Conservation (phyloP, 306 rosid genomes). For the Cyclanthera cordifolia region DNA sequence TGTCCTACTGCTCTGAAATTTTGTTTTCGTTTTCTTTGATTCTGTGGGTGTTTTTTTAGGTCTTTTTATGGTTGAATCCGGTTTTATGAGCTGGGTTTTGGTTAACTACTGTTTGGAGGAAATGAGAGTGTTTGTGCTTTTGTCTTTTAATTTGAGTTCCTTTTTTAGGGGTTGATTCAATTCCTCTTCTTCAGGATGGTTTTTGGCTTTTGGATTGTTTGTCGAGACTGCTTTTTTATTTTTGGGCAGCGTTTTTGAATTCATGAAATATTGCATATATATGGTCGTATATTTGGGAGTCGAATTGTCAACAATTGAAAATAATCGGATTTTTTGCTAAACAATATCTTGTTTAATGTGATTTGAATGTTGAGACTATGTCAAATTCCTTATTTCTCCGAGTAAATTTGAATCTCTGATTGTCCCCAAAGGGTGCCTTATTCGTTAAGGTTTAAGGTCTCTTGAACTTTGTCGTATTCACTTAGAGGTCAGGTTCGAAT, state of each 20-base stretch:
- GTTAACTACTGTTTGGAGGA: not conserved
- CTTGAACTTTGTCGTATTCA: no score
- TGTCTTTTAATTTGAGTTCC: not conserved
- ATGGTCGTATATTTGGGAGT: not conserved
- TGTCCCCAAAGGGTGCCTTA: no score
- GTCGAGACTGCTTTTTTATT: no score
- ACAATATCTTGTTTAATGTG: not conserved
- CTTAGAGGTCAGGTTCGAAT: no score
- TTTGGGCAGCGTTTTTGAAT: no score
- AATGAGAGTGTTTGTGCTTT: not conserved
- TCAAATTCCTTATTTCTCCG: not conserved
- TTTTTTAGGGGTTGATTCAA: not conserved
- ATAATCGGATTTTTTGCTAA: not conserved
- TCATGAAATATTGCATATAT: not conserved
- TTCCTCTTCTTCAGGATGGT: not conserved
- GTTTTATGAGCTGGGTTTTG: not conserved
- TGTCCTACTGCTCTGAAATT: not conserved
- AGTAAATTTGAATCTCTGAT: not conserved
- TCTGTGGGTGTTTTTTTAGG: not conserved
- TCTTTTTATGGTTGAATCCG: not conserved
- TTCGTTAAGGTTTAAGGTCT: no score
- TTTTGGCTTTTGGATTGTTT: no score
- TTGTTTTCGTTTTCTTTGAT: not conserved
- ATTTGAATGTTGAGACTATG: not conserved
- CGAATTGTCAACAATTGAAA: not conserved